Evolutionary conservation across 768 basidiomycete species (phyloP).

Genomic region (Mycena galericulata): DNA sequence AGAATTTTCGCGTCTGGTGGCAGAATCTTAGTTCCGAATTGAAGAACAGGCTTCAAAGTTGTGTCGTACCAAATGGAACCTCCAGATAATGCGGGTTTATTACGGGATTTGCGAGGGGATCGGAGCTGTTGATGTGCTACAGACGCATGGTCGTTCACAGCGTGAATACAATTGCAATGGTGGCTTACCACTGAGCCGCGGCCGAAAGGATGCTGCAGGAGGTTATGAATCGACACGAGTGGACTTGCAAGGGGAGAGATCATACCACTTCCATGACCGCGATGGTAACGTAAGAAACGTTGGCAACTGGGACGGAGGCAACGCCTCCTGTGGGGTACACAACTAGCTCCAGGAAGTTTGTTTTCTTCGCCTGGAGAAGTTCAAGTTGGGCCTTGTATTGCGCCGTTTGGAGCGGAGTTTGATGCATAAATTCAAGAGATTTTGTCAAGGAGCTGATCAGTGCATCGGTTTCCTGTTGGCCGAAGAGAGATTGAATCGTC

Average conservation of each 20-base stretch:
- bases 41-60: background rate
- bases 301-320: background rate
- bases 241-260: too few species aligned
- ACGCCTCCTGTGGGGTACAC: background rate
- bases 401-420: background rate
- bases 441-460: background rate
- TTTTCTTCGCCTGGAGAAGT: background rate
- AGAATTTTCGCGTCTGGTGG: background rate
- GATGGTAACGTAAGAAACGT: background rate
- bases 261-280: background rate
- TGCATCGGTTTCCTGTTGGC: background rate
- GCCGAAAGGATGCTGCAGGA: background rate
- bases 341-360: background rate
- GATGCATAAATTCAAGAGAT: background rate
- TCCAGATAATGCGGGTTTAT: background rate
- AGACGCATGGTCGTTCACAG: too few species aligned
- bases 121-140: background rate
- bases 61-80: background rate
- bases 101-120: background rate
- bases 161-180: too few species aligned
- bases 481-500: background rate
- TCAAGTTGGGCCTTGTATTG: background rate
- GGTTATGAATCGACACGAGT: background rate
- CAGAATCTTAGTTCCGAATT: background rate
- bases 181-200: conserved; percentile 6